phyloP scores from a whole-genome alignment of 306 rosid genomes.

The Alnus glutinosa region DNA sequence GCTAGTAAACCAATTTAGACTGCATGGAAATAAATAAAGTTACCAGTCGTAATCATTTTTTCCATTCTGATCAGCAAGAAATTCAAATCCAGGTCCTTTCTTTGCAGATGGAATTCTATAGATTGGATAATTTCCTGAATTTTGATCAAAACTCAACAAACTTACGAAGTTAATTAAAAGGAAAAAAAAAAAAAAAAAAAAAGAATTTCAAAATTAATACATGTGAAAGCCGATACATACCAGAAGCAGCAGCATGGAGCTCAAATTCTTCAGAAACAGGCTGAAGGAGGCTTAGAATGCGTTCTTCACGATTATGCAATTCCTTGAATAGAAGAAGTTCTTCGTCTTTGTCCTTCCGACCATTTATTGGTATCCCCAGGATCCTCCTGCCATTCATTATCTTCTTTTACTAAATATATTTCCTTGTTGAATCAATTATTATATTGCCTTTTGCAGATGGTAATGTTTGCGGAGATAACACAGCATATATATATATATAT shows the following conservation, averaged over 20 bases:
- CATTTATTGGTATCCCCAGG: not conserved
- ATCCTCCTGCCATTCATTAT: slow-evolving; percentile 1
- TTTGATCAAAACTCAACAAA: not conserved
- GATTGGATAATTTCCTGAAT: slow-evolving; percentile 52
- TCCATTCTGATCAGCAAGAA: slow-evolving; percentile 43
- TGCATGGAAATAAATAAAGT: not conserved
- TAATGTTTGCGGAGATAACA: not conserved
- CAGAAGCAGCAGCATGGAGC: slow-evolving; percentile 13
- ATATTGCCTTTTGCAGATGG: too few relatives aligned
- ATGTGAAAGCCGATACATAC: not conserved
- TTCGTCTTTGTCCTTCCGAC: slow-evolving; percentile 29
- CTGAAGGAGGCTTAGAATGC: slow-evolving; percentile 43
- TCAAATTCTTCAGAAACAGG: slow-evolving; percentile 57
- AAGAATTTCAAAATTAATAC: not conserved
- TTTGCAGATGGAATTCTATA: slow-evolving; percentile 60
- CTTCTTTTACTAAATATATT: not conserved
- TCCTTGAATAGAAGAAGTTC: slow-evolving; percentile 75
- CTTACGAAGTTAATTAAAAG: not conserved
- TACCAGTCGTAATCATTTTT: slow-evolving; percentile 83
- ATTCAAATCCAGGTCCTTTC: slow-evolving; percentile 52
- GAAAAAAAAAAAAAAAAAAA: not conserved
- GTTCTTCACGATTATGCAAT: slow-evolving; percentile 48
- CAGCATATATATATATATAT: not conserved
- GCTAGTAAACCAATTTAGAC: too few relatives aligned
- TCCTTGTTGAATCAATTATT: too few relatives aligned